phyloP scores from a whole-genome alignment of 2,329 filamentous ascomycete genomes.

The Tolypocladium amazonense region DNA sequence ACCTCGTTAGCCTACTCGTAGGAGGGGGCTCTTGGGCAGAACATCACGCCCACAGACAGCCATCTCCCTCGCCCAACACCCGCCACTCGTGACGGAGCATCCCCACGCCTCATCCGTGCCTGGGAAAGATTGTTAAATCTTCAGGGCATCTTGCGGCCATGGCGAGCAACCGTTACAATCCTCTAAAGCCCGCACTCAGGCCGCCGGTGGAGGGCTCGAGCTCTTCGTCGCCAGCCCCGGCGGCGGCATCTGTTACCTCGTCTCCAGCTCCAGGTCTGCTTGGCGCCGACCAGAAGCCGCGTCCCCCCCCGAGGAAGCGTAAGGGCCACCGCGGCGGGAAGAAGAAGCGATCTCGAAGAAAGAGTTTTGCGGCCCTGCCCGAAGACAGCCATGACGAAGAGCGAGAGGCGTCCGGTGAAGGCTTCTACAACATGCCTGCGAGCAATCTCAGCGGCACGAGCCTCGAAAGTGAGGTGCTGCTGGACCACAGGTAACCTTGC shows the following conservation, averaged over 20 bases:
- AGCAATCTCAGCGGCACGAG: constrained; percentile 70
- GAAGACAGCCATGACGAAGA: constrained; percentile 38
- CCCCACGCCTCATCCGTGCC: not conserved
- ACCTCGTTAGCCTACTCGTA: not conserved
- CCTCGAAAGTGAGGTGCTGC: constrained; percentile 74
- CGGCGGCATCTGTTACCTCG: constrained; percentile 4
- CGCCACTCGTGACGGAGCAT: not conserved
- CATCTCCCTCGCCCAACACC: not conserved
- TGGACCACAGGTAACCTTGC: constrained; percentile 66
- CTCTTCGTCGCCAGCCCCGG: constrained; percentile 1
- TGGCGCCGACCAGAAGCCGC: constrained; percentile 5
- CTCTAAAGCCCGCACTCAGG: not conserved
- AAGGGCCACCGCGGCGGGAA: constrained; percentile 68
- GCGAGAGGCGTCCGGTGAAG: constrained; percentile 22
- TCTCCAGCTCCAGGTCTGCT: not conserved
- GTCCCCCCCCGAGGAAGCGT: constrained; percentile 39
- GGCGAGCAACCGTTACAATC: not conserved
- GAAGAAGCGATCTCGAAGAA: constrained; percentile 65
- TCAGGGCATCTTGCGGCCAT: not conserved
- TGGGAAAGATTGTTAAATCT: not conserved
- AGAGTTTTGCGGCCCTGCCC: constrained; percentile 64
- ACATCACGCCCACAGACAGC: not conserved
- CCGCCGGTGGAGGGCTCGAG: not conserved
- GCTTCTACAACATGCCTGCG: constrained; percentile 38
- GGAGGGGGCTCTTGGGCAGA: not conserved